phyloP scores from a whole-genome alignment of 73 alveolate genomes.

The Tetrahymena borealis region DNA sequence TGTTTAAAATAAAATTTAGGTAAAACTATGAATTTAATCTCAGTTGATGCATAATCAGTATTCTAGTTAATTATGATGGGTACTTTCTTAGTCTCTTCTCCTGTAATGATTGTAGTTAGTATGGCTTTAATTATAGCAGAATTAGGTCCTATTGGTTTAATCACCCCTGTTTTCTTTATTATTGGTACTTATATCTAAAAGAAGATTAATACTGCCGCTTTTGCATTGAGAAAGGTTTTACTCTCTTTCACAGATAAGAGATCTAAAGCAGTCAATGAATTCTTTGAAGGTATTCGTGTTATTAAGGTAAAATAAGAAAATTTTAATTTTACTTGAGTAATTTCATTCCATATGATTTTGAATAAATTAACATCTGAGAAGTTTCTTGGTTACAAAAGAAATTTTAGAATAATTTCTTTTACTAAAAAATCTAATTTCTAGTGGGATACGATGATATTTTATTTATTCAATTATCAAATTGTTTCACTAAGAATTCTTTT shows the following conservation, averaged over 20 bases:
- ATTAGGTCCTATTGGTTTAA: slow-evolving; percentile 6
- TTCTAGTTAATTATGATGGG: background rate
- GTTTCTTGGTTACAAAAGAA: too few species aligned
- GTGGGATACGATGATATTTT: too few species aligned
- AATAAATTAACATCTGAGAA: too few species aligned
- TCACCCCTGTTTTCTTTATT: slow-evolving; percentile 4
- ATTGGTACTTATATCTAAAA: background rate
- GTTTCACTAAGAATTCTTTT: background rate
- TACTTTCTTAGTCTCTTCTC: slow-evolving; percentile 9
- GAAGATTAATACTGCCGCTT: slow-evolving; percentile 1
- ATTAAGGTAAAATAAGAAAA: slow-evolving; percentile 51
- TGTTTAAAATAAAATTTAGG: background rate
- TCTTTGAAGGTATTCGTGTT: slow-evolving; percentile 70
- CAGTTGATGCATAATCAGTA: slow-evolving; percentile 18
- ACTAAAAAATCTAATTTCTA: too few species aligned
- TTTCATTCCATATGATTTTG: background rate
- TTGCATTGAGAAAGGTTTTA: slow-evolving; percentile 49
- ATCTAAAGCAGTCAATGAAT: slow-evolving; percentile 65
- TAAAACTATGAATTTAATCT: slow-evolving; percentile 17
- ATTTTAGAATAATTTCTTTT: too few species aligned
- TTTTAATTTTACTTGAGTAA: background rate
- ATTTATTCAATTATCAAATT: too few species aligned
- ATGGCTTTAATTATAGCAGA: background rate
- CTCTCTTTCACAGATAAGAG: slow-evolving; percentile 72
- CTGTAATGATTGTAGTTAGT: background rate